These are phyloP conservation scores for Orbilia oligospora DNA, from an alignment of 2,329 filamentous ascomycete genomes.

Conservation along the genomic window DNA sequence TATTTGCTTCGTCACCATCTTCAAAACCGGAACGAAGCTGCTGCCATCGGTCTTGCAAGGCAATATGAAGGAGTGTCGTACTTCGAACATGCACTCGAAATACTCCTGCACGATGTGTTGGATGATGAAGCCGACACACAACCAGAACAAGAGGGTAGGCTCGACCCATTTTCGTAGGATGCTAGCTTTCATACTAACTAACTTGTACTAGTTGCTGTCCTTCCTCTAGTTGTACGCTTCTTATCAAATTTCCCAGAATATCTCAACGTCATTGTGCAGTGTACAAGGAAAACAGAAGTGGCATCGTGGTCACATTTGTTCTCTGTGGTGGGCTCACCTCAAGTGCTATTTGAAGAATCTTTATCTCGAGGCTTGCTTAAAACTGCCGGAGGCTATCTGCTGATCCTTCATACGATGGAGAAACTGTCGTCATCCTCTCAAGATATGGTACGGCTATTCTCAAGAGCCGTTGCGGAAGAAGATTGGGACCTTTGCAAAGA, in stretches of 20 bases:
- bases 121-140: conserved; percentile 91
- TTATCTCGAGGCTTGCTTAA: conserved; percentile 87
- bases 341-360: conserved; percentile 93
- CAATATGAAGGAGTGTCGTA: conserved; percentile 91
- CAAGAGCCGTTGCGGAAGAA: conserved; percentile 82
- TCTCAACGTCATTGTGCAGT: conserved; percentile 94
- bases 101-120: conserved; percentile 90
- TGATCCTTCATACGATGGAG: conserved; percentile 88
- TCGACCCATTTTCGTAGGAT: conserved; percentile 69
- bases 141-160: conserved; percentile 76
- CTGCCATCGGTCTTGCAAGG: conserved; percentile 84
- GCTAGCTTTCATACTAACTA: conserved; percentile 70
- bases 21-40: conserved; percentile 80
- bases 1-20: conserved; percentile 87
- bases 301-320: conserved; percentile 96
- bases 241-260: conserved; percentile 76
- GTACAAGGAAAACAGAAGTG: conserved; percentile 95
- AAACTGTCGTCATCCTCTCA: conserved; percentile 80
- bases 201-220: conserved; percentile 68
- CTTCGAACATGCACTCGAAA: conserved; percentile 91
- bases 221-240: conserved; percentile 72
- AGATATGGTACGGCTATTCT: conserved; percentile 81
- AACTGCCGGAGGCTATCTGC: conserved; percentile 95
- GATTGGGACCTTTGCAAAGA: conserved; percentile 98
- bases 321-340: conserved; percentile 84